These are phyloP conservation scores for Didymella keratinophila DNA, from an alignment of 2,329 filamentous ascomycete genomes.

Conservation along the genomic window DNA sequence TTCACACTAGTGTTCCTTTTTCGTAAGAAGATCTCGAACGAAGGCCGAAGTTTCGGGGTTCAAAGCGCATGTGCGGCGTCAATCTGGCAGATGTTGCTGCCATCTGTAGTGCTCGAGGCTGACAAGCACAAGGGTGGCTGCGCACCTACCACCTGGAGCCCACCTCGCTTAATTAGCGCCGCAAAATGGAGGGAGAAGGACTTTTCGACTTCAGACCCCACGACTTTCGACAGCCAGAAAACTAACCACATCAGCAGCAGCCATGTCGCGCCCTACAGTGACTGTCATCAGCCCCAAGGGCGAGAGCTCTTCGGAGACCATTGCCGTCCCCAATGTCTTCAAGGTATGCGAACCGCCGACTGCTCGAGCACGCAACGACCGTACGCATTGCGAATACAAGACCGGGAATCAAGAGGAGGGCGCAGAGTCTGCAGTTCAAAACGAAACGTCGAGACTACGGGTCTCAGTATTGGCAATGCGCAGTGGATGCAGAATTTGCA, in stretches of 20 bases:
- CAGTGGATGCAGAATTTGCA: slow-evolving; percentile 1
- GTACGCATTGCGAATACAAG: slow-evolving; percentile 22
- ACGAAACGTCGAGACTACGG: neutral
- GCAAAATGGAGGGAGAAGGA: neutral
- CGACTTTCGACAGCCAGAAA: slow-evolving; percentile 7
- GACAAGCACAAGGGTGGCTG: neutral
- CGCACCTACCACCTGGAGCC: neutral
- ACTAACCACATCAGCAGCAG: slow-evolving; percentile 41
- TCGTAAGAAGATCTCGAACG: too few relatives aligned
- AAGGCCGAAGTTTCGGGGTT: neutral
- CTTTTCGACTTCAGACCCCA: neutral
- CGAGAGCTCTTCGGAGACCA: slow-evolving; percentile 85
- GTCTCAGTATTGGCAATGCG: neutral
- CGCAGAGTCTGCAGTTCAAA: neutral
- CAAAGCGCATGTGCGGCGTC: neutral
- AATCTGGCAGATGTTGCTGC: neutral
- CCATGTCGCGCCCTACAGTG: slow-evolving; percentile 92
- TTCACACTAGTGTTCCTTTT: too few relatives aligned
- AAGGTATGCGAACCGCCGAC: slow-evolving; percentile 52
- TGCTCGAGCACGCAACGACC: slow-evolving; percentile 14
- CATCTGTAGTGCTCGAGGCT: neutral
- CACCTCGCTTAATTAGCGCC: slow-evolving; percentile 9
- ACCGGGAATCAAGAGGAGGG: slow-evolving; percentile 6
- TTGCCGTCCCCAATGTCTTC: slow-evolving; percentile 97
- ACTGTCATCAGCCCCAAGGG: slow-evolving; percentile 97